phyloP scores from a whole-genome alignment of 352 stramenopile genomes.

The Phytopythium delawarense region DNA sequence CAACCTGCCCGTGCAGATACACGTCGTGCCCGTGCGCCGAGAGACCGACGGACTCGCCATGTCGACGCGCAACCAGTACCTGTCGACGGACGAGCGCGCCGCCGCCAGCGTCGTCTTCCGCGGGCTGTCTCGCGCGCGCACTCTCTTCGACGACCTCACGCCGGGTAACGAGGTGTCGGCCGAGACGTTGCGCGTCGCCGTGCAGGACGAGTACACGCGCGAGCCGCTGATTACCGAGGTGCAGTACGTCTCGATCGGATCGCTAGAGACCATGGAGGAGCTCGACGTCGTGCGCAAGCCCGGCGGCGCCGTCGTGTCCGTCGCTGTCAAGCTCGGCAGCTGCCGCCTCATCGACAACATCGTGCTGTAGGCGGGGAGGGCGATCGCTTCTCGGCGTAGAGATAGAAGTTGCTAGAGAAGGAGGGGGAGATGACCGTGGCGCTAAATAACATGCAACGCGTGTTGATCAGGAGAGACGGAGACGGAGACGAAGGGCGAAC shows the following conservation, averaged over 20 bases:
- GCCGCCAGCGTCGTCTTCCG: conserved; percentile 89
- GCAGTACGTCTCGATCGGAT: conserved; percentile 96
- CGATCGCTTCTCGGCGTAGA: background rate
- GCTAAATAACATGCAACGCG: background rate
- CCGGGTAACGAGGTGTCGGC: conserved; percentile 25
- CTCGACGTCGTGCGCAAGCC: conserved; percentile 62
- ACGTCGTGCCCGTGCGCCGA: conserved; percentile 90
- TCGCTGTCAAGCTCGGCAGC: conserved; percentile 93
- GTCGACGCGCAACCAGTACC: conserved; percentile 98
- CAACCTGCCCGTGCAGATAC: conserved; percentile 92
- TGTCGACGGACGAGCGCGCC: conserved; percentile 85
- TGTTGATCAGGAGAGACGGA: background rate
- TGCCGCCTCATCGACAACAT: conserved; percentile 99
- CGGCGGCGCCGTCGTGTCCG: conserved; percentile 89
- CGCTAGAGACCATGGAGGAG: conserved; percentile 93
- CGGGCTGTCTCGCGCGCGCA: conserved; percentile 51
- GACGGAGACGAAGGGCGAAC: background rate
- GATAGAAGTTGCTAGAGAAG: background rate
- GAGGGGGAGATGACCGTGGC: background rate
- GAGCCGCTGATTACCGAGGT: conserved; percentile 92
- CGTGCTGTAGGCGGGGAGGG: conserved; percentile 36
- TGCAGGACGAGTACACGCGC: conserved; percentile 48
- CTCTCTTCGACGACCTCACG: conserved; percentile 31
- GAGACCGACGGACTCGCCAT: conserved; percentile 96
- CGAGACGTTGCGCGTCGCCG: conserved; percentile 29